Evolutionary conservation across 306 rosid genomes (phyloP).

Genomic region (Fragaria vesca): DNA sequence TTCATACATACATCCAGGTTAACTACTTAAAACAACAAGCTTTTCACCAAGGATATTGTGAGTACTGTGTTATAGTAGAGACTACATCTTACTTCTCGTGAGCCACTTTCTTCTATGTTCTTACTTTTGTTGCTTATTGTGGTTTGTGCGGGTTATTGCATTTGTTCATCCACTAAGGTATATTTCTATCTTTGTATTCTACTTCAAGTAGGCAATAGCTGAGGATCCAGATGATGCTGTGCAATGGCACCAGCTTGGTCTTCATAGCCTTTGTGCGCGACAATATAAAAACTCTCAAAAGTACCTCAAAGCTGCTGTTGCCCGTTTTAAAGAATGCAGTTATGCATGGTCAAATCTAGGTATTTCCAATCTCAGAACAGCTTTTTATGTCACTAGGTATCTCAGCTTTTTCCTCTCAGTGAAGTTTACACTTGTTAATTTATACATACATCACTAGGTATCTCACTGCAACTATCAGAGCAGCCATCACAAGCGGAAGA

Average conservation of each 20-base stretch:
- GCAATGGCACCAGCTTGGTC: conserved; percentile 95
- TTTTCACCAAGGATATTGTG: not conserved
- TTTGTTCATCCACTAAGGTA: conserved; percentile 3
- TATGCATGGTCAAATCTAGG: conserved; percentile 94
- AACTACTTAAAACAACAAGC: not conserved
- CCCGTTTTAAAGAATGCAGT: conserved; percentile 63
- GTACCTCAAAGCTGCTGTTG: conserved; percentile 80
- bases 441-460: conserved; percentile 49
- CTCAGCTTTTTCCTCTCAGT: not conserved
- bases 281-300: conserved; percentile 73
- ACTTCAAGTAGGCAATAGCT: conserved; percentile 64
- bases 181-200: conserved; percentile 8
- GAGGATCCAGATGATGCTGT: conserved; percentile 91
- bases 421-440: conserved; percentile 8
- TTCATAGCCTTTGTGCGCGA: conserved; percentile 77
- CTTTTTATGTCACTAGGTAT: not conserved
- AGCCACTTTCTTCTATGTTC: not conserved
- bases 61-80: not conserved
- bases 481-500: conserved; percentile 68
- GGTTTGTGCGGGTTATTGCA: not conserved
- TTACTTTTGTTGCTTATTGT: not conserved
- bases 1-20: not conserved
- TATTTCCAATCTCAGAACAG: conserved; percentile 21
- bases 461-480: conserved; percentile 79
- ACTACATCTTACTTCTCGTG: not conserved